A percentile compares a stretch with the other conserved stretches of the same genome.
Conservation (phyloP, 768 basidiomycete species). For the Amanita exitialis region DNA sequence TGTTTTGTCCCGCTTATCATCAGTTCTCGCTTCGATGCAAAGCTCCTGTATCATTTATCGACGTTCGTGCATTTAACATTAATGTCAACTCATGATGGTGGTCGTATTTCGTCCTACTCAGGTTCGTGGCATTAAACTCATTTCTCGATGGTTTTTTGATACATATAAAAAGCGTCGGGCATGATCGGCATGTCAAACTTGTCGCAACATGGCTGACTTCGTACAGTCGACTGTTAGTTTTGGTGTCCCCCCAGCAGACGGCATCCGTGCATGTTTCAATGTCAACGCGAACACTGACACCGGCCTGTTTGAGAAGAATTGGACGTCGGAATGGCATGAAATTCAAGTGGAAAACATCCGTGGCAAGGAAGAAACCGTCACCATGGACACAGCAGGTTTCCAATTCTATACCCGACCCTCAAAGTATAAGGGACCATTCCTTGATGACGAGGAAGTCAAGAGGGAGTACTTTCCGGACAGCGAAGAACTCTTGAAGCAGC, state of each 20-base stretch:
- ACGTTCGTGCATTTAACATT: no score
- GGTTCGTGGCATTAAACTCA: no score
- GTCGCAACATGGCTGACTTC: neutral
- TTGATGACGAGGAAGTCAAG: constrained; percentile 36
- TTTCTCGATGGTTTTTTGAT: no score
- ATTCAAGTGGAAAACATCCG: constrained; percentile 43
- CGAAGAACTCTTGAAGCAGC: constrained; percentile 44
- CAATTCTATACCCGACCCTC: constrained; percentile 26
- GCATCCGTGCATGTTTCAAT: constrained; percentile 15
- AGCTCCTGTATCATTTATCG: no score
- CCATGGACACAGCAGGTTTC: constrained; percentile 43
- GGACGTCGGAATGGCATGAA: constrained; percentile 11
- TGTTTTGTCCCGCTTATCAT: no score
- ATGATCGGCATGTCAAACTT: neutral
- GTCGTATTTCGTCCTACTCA: no score
- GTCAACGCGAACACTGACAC: constrained; percentile 15
- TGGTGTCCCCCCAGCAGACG: constrained; percentile 14
- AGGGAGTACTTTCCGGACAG: constrained; percentile 54
- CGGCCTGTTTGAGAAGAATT: constrained; percentile 15
- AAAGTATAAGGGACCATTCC: constrained; percentile 28
- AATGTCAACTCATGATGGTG: no score
- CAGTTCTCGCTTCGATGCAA: no score
- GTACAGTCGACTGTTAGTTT: neutral
- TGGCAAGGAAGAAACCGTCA: constrained; percentile 32
- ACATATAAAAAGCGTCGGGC: neutral